Evolutionary conservation across 371 early-diverging fungal species (phyloP), one percentile per base, ranked within the genome.

Genomic region (Rhizomucor miehei): DNA sequence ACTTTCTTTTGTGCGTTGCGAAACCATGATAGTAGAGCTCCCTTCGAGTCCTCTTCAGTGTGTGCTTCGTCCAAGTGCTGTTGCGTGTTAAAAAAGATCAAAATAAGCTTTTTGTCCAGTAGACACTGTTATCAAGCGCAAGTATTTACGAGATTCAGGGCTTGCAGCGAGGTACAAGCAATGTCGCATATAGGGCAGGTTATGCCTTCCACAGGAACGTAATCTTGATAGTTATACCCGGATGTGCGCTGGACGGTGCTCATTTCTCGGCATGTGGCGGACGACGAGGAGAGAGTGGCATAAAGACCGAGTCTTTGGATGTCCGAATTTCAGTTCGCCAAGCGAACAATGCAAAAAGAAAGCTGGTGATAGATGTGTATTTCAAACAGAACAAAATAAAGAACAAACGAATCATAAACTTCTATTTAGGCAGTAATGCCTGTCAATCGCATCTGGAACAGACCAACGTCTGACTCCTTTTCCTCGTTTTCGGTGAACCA

Each of bases 21-120:
- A 20, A 78, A 66, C 79, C 79, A 78, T 0, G 73, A 69, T 25
- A 75, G 41, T 24, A 78, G 51, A 4, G 73, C 73, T 3, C 75
- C 69, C 48, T 73, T 74, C 0, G 75, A 66, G 39, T 78, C 79
- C 57, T 78, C 69, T 55, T 75, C 67, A 47, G 51, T 69, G 23
- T 70, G 74, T 8, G 60, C 62, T 21, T 54, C 52, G 48, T 77
- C 77, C 19, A 77, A 50, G 60, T 77, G 77, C 77, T 77, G 38
- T 10, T 14, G 38, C 9, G 9, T 38, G 38, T 14, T 14, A 38
- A 38, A 38, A 14, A 9, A 14, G 38, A 38, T 10, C 9, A 38
- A 14, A 14, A 10, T 38, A 38, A 14, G 9, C 38, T 38, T 14
- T 38, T 38, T 9, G 10, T 38, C 38, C 38, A 38, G 38, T n/a